Evolutionary conservation across 1,284 basidiomycete genomes (phyloP).

Genomic region (Vanrija humicola): DNA sequence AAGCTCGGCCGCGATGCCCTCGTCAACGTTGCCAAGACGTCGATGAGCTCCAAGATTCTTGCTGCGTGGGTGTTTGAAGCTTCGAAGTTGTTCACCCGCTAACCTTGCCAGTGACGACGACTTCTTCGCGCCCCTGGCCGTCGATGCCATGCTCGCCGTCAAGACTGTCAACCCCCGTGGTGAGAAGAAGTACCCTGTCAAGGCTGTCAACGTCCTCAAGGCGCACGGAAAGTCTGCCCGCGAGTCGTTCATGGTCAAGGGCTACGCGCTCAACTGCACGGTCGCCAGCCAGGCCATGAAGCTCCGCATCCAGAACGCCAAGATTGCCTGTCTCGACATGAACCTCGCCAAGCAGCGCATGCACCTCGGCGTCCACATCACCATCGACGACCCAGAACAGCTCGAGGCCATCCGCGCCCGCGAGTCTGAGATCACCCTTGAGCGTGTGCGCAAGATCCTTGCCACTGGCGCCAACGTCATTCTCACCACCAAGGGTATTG

Average conservation of each 20-base stretch:
- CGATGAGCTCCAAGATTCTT: conserved; percentile 99
- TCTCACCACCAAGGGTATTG: conserved; percentile 97
- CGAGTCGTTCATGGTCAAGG: conserved; percentile 91
- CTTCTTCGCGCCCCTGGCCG: conserved; percentile 95
- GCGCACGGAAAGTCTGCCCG: conserved; percentile 95
- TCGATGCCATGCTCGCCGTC: conserved; percentile 97
- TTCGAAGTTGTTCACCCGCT: not conserved
- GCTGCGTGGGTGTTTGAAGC: conserved; percentile 74
- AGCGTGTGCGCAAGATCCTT: conserved; percentile 93
- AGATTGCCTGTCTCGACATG: conserved; percentile 98
- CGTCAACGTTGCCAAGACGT: conserved; percentile 96
- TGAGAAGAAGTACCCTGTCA: conserved; percentile 98
- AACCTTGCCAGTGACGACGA: conserved; percentile 76
- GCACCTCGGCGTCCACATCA: conserved; percentile 97
- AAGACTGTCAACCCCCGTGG: conserved; percentile 91
- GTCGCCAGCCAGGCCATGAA: conserved; percentile 99
- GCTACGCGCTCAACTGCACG: conserved; percentile 98
- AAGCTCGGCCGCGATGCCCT: conserved; percentile 83
- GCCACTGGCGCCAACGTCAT: conserved; percentile 96
- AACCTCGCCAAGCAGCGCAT: conserved; percentile 96
- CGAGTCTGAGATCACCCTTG: conserved; percentile 93
- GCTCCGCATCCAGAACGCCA: conserved; percentile 84
- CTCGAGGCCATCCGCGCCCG: conserved; percentile 93
- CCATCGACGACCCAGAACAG: conserved; percentile 95
- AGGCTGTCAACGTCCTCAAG: conserved; percentile 99